Conservation (phyloP, 768 basidiomycete genomes). For the Tricholoma sp. region DNA sequence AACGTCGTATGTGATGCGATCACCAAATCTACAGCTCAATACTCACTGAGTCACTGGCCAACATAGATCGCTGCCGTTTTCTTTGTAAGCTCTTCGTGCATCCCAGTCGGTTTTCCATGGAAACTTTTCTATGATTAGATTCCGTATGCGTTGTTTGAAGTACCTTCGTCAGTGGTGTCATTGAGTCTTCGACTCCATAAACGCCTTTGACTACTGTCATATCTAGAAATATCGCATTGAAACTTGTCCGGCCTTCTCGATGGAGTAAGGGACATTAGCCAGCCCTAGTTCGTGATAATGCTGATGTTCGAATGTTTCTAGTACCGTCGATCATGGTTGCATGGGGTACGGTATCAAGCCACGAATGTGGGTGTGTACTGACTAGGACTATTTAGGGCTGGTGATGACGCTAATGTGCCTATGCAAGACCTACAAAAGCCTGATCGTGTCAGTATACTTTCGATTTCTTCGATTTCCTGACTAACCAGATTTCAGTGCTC, state of each 20-base stretch:
- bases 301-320: neutral
- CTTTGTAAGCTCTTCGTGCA: conserved; percentile 19
- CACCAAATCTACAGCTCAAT: neutral
- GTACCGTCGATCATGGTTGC: conserved; percentile 30
- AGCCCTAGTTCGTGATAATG: neutral
- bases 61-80: conserved; percentile 30
- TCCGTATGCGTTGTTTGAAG: conserved; percentile 29
- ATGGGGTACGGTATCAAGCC: conserved; percentile 17
- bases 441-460: conserved; percentile 20
- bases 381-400: conserved; percentile 8
- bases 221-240: conserved; percentile 26
- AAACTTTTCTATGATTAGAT: conserved; percentile 13
- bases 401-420: conserved; percentile 30
- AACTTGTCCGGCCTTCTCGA: conserved; percentile 24
- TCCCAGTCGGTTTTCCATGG: neutral
- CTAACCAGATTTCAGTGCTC: conserved; percentile 19
- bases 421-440: conserved; percentile 23
- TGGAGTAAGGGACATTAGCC: conserved; percentile 22
- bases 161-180: conserved; percentile 23
- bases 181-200: neutral
- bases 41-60: neutral
- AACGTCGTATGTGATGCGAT: conserved; percentile 23
- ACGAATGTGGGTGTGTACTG: neutral
- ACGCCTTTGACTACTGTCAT: neutral
- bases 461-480: neutral